Conservation (phyloP, 2,329 filamentous ascomycete genomes). For the Neonectria hederae region DNA sequence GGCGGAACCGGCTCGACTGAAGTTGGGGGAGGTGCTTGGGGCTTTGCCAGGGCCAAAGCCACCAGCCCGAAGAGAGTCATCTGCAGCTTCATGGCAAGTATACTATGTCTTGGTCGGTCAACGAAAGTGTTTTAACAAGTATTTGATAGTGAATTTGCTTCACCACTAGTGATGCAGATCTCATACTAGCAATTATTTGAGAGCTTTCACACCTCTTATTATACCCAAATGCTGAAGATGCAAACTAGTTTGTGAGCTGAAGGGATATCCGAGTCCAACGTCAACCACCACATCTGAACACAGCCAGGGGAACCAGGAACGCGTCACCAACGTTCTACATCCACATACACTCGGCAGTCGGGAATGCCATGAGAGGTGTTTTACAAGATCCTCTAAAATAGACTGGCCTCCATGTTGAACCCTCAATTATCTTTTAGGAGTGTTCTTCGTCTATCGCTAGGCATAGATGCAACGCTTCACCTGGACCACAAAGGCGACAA, state of each 20-base stretch:
- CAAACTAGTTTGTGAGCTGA: background rate
- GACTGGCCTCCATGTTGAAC: background rate
- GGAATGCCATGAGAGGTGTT: too few species aligned
- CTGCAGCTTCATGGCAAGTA: slow-evolving; percentile 40
- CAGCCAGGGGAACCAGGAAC: slow-evolving; percentile 9
- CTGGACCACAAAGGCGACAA: background rate
- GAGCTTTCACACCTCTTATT: background rate
- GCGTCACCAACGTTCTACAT: slow-evolving; percentile 14
- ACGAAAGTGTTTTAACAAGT: background rate
- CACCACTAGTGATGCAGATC: background rate
- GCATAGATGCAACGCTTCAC: background rate
- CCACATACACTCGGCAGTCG: slow-evolving; percentile 17
- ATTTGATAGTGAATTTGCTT: background rate
- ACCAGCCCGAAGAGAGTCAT: slow-evolving; percentile 34
- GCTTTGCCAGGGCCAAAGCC: slow-evolving; percentile 38
- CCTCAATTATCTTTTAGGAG: background rate
- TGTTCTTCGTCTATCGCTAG: background rate
- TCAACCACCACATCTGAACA: background rate
- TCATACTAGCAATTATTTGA: background rate
- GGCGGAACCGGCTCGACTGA: slow-evolving; percentile 25
- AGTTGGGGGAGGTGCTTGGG: slow-evolving; percentile 32
- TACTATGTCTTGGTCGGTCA: background rate
- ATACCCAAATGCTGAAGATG: background rate
- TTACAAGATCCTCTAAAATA: background rate
- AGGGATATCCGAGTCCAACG: background rate